These are phyloP conservation scores for Pichia nanzhaoensis DNA, from an alignment of 805 yeast species.

Conservation along the genomic window DNA sequence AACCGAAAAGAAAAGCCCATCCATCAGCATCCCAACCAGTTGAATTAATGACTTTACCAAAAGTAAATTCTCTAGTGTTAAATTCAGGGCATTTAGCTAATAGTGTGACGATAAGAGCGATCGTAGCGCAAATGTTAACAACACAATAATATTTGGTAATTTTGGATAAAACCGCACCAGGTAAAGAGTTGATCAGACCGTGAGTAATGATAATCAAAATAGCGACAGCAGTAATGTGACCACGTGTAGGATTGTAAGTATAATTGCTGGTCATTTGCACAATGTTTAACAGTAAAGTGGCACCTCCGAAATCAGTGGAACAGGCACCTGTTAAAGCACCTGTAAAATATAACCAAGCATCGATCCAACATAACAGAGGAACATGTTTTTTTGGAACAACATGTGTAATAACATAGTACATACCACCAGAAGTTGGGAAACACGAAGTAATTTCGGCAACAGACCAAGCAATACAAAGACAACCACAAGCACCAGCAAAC, in stretches of 20 bases:
- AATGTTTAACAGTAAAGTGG: slow-evolving; percentile 40
- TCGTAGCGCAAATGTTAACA: slow-evolving; percentile 40
- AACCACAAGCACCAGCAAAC: slow-evolving; percentile 48
- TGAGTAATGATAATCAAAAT: slow-evolving; percentile 45
- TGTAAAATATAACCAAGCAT: slow-evolving; percentile 45
- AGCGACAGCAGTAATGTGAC: slow-evolving; percentile 43
- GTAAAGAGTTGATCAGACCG: slow-evolving; percentile 44
- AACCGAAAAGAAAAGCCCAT: slow-evolving; percentile 52
- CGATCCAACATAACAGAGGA: slow-evolving; percentile 48
- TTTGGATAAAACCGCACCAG: slow-evolving; percentile 43
- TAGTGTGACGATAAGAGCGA: slow-evolving; percentile 46
- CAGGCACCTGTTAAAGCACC: slow-evolving; percentile 46
- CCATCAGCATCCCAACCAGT: slow-evolving; percentile 49
- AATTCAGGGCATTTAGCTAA: slow-evolving; percentile 46
- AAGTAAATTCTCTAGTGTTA: slow-evolving; percentile 40
- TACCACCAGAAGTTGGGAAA: slow-evolving; percentile 50
- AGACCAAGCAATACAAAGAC: slow-evolving; percentile 46
- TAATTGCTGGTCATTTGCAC: slow-evolving; percentile 34
- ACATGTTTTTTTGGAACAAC: slow-evolving; percentile 43
- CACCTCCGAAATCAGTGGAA: slow-evolving; percentile 47
- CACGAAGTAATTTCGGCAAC: slow-evolving; percentile 45
- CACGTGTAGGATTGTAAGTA: slow-evolving; percentile 36
- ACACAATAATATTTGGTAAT: slow-evolving; percentile 47
- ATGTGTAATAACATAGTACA: slow-evolving; percentile 41
- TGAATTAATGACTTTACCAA: slow-evolving; percentile 38